A percentile compares a stretch with the other conserved stretches of the same genome.
These are phyloP conservation scores for Amorphotheca resinae DNA, from an alignment of 495 filamentous ascomycete species.

Conservation along the genomic window DNA sequence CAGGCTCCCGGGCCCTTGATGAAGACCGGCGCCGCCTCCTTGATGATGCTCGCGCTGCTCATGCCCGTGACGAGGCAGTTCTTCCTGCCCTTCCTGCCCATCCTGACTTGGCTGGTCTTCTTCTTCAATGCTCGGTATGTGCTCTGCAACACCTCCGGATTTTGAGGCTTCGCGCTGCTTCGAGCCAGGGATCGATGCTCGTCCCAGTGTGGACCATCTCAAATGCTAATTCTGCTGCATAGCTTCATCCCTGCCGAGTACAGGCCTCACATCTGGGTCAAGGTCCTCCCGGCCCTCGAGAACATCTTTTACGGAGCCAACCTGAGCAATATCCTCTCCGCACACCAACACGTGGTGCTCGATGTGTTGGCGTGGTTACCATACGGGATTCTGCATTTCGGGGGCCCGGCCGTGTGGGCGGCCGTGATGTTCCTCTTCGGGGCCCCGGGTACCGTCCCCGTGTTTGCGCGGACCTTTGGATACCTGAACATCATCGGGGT, in stretches of 20 bases:
- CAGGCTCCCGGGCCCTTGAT: conserved; percentile 57
- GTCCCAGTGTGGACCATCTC: conserved; percentile 1
- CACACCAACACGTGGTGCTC: conserved; percentile 67
- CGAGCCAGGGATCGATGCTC: conserved; percentile 5
- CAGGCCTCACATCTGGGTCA: conserved; percentile 86
- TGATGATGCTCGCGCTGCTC: conserved; percentile 57
- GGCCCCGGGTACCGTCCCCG: conserved; percentile 70
- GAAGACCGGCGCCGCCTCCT: conserved; percentile 55
- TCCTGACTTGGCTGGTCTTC: conserved; percentile 72
- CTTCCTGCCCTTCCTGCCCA: conserved; percentile 74
- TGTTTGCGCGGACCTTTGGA: conserved; percentile 77
- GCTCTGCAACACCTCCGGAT: background rate
- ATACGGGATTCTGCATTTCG: conserved; percentile 83
- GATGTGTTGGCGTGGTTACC: conserved; percentile 88
- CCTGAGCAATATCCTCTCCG: conserved; percentile 87
- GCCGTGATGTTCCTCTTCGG: conserved; percentile 73
- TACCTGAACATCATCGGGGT: conserved; percentile 87
- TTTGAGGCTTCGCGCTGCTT: background rate
- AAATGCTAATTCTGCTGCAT: conserved; percentile 9
- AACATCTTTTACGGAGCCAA: conserved; percentile 95
- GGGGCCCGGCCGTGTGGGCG: conserved; percentile 63
- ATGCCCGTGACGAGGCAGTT: conserved; percentile 86
- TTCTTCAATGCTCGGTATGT: conserved; percentile 47
- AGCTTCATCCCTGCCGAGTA: conserved; percentile 80
- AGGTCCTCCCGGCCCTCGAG: conserved; percentile 86